Conservation (phyloP, 768 basidiomycete genomes). For the Rhodosporidiobolus sp. region DNA sequence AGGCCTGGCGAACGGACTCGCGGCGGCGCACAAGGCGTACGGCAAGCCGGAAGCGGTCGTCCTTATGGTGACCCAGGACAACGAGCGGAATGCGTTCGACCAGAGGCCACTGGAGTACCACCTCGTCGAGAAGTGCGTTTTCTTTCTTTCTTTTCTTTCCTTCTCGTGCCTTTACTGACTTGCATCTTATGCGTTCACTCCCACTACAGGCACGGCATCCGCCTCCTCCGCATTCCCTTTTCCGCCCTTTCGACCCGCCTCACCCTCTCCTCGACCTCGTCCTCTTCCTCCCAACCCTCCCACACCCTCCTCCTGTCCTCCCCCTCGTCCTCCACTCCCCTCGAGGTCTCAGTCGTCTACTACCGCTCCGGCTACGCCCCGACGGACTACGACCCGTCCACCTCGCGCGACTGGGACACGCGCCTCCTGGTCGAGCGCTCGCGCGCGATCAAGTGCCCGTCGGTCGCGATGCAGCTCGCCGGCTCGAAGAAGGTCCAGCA, state of each 20-base stretch:
- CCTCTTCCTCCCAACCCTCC: conserved; percentile 45
- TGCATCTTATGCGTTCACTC: not conserved
- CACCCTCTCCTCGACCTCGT: conserved; percentile 52
- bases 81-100: conserved; percentile 92
- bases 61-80: conserved; percentile 82
- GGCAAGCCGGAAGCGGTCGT: conserved; percentile 55
- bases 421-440: conserved; percentile 77
- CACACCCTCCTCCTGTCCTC: conserved; percentile 43
- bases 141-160: not conserved
- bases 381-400: conserved; percentile 65
- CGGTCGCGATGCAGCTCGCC: conserved; percentile 85
- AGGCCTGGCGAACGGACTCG: conserved; percentile 71
- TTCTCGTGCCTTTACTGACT: conserved; percentile 1
- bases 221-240: conserved; percentile 54
- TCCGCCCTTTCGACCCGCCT: conserved; percentile 63
- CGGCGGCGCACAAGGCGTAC: conserved; percentile 74
- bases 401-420: conserved; percentile 60
- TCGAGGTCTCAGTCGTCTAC: conserved; percentile 84
- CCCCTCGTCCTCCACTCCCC: conserved; percentile 34
- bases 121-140: conserved; percentile 66
- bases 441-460: conserved; percentile 86
- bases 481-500: conserved; percentile 96
- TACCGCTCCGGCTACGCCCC: conserved; percentile 87
- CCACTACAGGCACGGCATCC: conserved; percentile 70
- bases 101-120: conserved; percentile 86